Base-by-base conservation (phyloP, 2,329 filamentous ascomycete genomes). In the Colletotrichum lentis region DNA sequence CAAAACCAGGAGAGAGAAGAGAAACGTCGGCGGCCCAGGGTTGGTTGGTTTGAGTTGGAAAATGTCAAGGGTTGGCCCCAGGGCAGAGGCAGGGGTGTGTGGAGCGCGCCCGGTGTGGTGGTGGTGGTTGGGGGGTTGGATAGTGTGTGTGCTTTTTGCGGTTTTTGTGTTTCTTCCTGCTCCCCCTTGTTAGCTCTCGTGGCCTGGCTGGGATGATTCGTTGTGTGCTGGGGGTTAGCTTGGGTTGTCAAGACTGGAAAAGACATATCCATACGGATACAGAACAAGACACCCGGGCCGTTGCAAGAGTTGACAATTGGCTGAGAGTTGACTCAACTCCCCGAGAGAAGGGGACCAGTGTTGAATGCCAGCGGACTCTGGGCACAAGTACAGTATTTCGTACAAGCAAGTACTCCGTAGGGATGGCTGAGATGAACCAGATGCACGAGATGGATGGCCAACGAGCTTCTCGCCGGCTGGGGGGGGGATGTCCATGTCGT, bases 401-500 rank as follows among this genome's bases (percentile, higher is more conserved):
- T 24, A 24, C 24, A 4, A 24, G 24, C 4, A 24, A 24, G 24
- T 24, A 24, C 24, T 2, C 27, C 27, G 27, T 31, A 31, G 27
- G 27, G 27, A 31, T 31, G 27, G 27, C 8, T 2, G 27, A 10
- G 31, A 43, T 6, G 43, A 47, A 35, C 55, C 49, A 22, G 31
- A 55, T 27, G 43, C 35, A 27, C 49, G 41, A 39, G 58, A 66
- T 57, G 37, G 46, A 44, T 27, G 37, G 44, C 44, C 52, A 43
- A 24, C 43, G 41, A 44, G 24, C 41, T 22, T 50, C 55, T 46
- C 39, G 62, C 62, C 65, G 55, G 62, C 65, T 31, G 56, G 50
- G 55, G 50, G 55, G 65, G 55, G 62, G 55, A 68, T 65, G 65
- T 39, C 62, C 18, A 68, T 65, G 55, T 68, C 62, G 65, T 65